A percentile compares a stretch with the other conserved stretches of the same genome.
phyloP scores from a whole-genome alignment of 1,284 basidiomycete species.

The Neonothopanus nambi region DNA sequence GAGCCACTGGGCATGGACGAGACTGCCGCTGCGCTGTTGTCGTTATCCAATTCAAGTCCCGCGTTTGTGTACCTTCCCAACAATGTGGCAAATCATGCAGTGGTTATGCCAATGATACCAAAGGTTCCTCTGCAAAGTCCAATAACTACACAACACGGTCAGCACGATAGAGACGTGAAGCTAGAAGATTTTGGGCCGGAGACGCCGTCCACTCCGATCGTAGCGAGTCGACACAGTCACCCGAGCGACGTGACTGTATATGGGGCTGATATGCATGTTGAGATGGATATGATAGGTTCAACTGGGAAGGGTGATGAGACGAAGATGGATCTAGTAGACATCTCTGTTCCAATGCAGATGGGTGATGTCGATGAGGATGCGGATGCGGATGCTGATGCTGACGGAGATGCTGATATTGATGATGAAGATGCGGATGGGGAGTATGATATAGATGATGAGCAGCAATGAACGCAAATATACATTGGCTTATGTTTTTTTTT shows the following conservation, averaged over 20 bases:
- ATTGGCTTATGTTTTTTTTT: slow-evolving; percentile 16
- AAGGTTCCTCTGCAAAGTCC: no score
- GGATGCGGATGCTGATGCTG: slow-evolving; percentile 8
- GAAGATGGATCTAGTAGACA: slow-evolving; percentile 7
- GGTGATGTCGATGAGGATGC: slow-evolving; percentile 26
- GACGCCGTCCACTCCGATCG: slow-evolving; percentile 30
- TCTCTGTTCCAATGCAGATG: neutral
- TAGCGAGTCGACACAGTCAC: slow-evolving; percentile 52
- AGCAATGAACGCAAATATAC: slow-evolving; percentile 34
- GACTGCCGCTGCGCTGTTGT: slow-evolving; percentile 8
- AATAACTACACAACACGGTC: no score
- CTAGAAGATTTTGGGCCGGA: neutral
- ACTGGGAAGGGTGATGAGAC: slow-evolving; percentile 21
- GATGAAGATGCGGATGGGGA: slow-evolving; percentile 42
- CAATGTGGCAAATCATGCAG: no score
- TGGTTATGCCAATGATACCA: no score
- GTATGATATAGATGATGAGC: slow-evolving; percentile 35
- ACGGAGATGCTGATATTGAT: no score
- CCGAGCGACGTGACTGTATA: slow-evolving; percentile 58
- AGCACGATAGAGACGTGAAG: no score
- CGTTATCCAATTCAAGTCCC: slow-evolving; percentile 15
- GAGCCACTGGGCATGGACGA: slow-evolving; percentile 1
- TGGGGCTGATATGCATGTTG: slow-evolving; percentile 9
- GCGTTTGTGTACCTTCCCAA: slow-evolving; percentile 3
- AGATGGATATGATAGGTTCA: slow-evolving; percentile 4